Evolutionary conservation across 768 basidiomycete genomes (phyloP), one percentile per base, ranked within the genome.

Genomic region (Coprinopsis cinerea): DNA sequence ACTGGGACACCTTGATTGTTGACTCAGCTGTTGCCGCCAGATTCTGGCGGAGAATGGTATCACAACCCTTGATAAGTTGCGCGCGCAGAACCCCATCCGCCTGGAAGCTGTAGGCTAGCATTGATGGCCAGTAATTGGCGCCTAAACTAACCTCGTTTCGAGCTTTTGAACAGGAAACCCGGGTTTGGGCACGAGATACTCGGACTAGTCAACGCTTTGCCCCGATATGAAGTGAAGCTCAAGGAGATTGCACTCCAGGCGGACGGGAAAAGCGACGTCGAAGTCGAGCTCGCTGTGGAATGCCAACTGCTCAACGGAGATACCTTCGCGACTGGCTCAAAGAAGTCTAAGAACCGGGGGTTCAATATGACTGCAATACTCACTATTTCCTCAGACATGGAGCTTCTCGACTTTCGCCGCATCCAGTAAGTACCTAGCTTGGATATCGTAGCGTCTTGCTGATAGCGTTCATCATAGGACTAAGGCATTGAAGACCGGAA

Each of bases 171-270:
- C 59, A 82, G 88, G 20, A 77, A 78, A 15, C 65, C 82, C 10
- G 86, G 85, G 3, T 91, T 90, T 59, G 91, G 91, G 1, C 67
- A 76, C 23, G 81, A 88, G 26, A 68, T 92, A 41, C 60, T 92
- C 4, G 71, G 75, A 15, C 74, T 75, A 6, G 76, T 76, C 10
- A 70, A 69, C 10, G 82, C 85, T 39, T 67, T 92, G 51, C 92
- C 92, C 9, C 71, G 71, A 48, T 92, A 90, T 57, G 59, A 58
- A 13, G 51, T 92, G 14, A 59, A 65, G 1, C 59, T 90, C 4
- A 68, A 67, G 15, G 77, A 88, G 62, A 57, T 70, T 3, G 63
- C 59, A 22, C 61, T 81, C 3, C 60, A 57, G 2, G 73, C 73
- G 10, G 64, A 70, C 36, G 67, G 76, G 18, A 69, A 70, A 35